phyloP scores from a whole-genome alignment of 2,329 filamentous ascomycete genomes.

The Claviceps sp. region DNA sequence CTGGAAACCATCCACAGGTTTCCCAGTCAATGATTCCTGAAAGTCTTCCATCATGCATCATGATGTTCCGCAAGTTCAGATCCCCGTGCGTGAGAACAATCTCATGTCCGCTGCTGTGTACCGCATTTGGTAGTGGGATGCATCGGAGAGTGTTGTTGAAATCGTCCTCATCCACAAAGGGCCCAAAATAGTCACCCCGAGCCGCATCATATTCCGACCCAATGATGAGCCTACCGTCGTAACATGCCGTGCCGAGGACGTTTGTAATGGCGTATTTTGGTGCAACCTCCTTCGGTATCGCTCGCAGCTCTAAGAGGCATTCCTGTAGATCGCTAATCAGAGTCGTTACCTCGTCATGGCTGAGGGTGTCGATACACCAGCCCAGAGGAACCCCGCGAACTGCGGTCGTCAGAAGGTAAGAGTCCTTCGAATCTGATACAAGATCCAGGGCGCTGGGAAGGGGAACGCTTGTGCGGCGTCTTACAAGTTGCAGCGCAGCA shows the following conservation, averaged over 20 bases:
- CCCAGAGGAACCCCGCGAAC: neutral
- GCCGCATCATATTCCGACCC: neutral
- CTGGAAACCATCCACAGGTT: conserved; percentile 12
- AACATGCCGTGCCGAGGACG: neutral
- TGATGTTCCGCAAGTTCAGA: conserved; percentile 16
- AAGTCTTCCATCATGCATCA: conserved; percentile 14
- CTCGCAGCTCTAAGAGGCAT: neutral
- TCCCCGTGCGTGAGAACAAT: conserved; percentile 31
- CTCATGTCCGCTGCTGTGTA: conserved; percentile 1
- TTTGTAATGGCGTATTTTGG: conserved; percentile 1
- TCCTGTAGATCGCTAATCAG: neutral
- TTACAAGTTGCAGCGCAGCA: conserved; percentile 2
- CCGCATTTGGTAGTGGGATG: neutral
- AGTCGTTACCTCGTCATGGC: neutral
- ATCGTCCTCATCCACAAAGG: conserved; percentile 6
- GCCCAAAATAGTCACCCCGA: conserved; percentile 4
- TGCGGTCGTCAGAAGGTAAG: conserved; percentile 2
- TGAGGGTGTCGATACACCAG: conserved; percentile 3
- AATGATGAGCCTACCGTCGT: neutral
- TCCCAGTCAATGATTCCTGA: conserved; percentile 17
- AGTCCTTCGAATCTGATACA: neutral
- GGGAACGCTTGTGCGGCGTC: conserved; percentile 1
- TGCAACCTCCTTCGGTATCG: conserved; percentile 2
- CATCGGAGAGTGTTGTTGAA: conserved; percentile 6
- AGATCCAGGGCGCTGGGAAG: conserved; percentile 3